phyloP scores from a whole-genome alignment of 108 stramenopile genomes.

The Nitzschia putrida region DNA sequence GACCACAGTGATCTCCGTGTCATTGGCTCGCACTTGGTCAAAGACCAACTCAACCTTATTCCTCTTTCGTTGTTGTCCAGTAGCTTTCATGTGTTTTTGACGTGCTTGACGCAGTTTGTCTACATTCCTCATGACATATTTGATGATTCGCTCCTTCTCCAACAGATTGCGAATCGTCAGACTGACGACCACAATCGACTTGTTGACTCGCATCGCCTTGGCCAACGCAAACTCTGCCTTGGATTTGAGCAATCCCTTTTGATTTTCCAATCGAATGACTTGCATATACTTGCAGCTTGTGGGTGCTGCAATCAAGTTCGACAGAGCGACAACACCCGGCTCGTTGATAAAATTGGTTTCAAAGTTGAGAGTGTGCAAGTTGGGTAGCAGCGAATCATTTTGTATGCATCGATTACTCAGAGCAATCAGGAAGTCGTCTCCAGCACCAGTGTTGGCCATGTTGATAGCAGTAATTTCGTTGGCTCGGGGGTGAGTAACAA shows the following conservation, averaged over 20 bases:
- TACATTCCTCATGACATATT: conserved; percentile 41
- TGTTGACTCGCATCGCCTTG: conserved; percentile 42
- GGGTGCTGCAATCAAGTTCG: conserved; percentile 25
- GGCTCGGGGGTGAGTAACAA: conserved; percentile 40
- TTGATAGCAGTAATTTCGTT: conserved; percentile 44
- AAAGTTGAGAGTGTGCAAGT: conserved; percentile 37
- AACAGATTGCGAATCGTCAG: conserved; percentile 33
- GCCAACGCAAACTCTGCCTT: conserved; percentile 42
- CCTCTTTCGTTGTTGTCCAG: conserved; percentile 36
- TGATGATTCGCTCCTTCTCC: conserved; percentile 41
- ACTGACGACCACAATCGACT: conserved; percentile 38
- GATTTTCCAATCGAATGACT: conserved; percentile 50
- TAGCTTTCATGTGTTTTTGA: conserved; percentile 29
- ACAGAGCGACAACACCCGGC: conserved; percentile 37
- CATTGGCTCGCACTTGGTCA: conserved; percentile 40
- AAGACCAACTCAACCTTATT: conserved; percentile 45
- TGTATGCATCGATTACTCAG: conserved; percentile 32
- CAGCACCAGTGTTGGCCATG: conserved; percentile 46
- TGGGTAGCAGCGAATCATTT: conserved; percentile 29
- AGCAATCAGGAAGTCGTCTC: conserved; percentile 36
- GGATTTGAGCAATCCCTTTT: conserved; percentile 35
- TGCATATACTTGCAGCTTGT: conserved; percentile 41
- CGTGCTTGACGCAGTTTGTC: conserved; percentile 49
- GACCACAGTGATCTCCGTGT: conserved; percentile 26
- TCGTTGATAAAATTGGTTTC: conserved; percentile 51